Evolutionary conservation across 2,329 filamentous ascomycete species (phyloP).

Genomic region (Aspergillus sp.): DNA sequence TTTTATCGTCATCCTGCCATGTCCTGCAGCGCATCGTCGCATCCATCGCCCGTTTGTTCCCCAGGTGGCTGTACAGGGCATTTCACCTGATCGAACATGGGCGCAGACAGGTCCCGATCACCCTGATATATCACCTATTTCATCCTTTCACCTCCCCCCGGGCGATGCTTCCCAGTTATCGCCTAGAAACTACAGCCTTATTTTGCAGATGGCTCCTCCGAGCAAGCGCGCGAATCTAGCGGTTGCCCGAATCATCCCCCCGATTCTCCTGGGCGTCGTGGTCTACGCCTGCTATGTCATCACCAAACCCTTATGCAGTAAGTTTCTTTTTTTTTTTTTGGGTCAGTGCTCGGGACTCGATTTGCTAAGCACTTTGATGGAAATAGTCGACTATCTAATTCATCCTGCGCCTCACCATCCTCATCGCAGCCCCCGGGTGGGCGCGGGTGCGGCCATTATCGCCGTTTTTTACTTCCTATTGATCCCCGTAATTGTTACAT

Average conservation of each 20-base stretch:
- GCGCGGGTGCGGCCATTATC: conserved; percentile 64
- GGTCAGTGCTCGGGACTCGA: background rate
- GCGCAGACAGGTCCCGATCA: too few relatives aligned
- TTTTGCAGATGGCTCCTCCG: conserved; percentile 28
- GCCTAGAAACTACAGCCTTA: background rate
- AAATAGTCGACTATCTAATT: conserved; percentile 67
- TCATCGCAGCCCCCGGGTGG: conserved; percentile 40
- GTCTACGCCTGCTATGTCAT: conserved; percentile 69
- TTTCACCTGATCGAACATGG: too few relatives aligned
- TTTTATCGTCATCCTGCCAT: background rate
- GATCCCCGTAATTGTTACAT: conserved; percentile 60
- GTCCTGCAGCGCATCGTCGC: background rate
- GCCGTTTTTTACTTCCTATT: conserved; percentile 70
- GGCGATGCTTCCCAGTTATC: background rate
- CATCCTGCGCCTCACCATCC: conserved; percentile 37
- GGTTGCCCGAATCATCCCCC: conserved; percentile 63
- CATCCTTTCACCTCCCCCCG: background rate
- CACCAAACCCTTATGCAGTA: conserved; percentile 64
- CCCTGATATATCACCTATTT: background rate
- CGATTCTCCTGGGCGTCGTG: conserved; percentile 61
- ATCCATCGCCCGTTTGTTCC: too few relatives aligned
- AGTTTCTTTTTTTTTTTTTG: conserved; percentile 27
- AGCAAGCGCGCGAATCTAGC: conserved; percentile 50
- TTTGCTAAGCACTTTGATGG: background rate
- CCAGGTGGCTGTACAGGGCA: too few relatives aligned